These are phyloP conservation scores for Penicillium fimorum DNA, from an alignment of 495 filamentous ascomycete genomes.

Conservation along the genomic window DNA sequence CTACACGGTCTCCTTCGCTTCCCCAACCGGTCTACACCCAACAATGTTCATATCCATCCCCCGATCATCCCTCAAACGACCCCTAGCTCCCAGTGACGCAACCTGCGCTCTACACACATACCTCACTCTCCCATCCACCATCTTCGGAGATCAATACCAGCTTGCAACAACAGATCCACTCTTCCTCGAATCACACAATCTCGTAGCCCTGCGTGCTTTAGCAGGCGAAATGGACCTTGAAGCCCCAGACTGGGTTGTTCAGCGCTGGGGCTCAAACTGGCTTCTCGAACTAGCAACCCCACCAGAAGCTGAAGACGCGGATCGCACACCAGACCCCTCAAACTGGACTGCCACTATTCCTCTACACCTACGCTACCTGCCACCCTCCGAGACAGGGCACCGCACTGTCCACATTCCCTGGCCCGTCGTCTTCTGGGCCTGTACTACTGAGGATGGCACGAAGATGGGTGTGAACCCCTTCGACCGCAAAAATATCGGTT, in stretches of 20 bases:
- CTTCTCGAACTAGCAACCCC: slow-evolving; percentile 70
- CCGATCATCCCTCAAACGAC: slow-evolving; percentile 28
- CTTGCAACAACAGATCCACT: slow-evolving; percentile 62
- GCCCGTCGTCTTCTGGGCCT: slow-evolving; percentile 94
- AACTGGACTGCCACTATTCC: slow-evolving; percentile 77
- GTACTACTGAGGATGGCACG: slow-evolving; percentile 66
- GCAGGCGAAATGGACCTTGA: slow-evolving; percentile 88
- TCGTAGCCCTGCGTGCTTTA: slow-evolving; percentile 64
- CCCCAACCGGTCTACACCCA: slow-evolving; percentile 85
- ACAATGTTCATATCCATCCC: slow-evolving; percentile 62
- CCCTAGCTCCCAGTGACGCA: slow-evolving; percentile 35
- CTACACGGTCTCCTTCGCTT: slow-evolving; percentile 54
- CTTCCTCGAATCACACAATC: slow-evolving; percentile 72
- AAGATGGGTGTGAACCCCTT: slow-evolving; percentile 82
- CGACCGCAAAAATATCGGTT: slow-evolving; percentile 78
- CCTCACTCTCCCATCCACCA: slow-evolving; percentile 75
- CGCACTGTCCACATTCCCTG: slow-evolving; percentile 53
- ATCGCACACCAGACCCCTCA: slow-evolving; percentile 5
- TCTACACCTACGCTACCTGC: slow-evolving; percentile 84
- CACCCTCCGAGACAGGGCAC: slow-evolving; percentile 53
- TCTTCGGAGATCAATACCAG: slow-evolving; percentile 89
- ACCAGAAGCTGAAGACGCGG: slow-evolving; percentile 12
- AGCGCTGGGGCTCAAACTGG: slow-evolving; percentile 76
- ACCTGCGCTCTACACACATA: slow-evolving; percentile 77
- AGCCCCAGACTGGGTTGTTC: slow-evolving; percentile 77